A percentile compares a stretch with the other conserved stretches of the same genome.
Evolutionary conservation across 345 rosid species (phyloP).

Genomic region (Iberis pinnata): DNA sequence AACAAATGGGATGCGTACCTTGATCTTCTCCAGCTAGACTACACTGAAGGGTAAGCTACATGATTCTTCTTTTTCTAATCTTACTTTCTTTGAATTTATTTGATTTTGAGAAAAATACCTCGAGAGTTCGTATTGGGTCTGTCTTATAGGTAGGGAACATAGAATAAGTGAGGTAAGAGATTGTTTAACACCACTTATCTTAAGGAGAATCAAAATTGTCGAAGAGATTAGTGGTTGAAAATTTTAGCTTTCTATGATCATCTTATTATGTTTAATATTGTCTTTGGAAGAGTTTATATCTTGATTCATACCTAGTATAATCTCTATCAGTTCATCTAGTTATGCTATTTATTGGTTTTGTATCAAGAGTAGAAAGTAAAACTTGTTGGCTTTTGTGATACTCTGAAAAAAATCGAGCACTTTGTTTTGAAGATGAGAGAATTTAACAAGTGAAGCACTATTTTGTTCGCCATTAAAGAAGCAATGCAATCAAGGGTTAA

Average conservation of each 20-base stretch:
- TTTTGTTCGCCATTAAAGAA: too few relatives aligned
- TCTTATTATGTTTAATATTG: background rate
- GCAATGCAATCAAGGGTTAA: too few relatives aligned
- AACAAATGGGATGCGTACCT: conserved; percentile 36
- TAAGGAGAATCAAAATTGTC: background rate
- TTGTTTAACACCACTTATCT: background rate
- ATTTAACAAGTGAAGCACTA: too few relatives aligned
- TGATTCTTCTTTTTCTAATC: background rate
- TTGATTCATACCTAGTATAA: too few relatives aligned
- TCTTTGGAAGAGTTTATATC: conserved; percentile 2
- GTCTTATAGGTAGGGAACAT: background rate
- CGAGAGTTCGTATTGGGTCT: background rate
- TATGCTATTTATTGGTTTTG: background rate
- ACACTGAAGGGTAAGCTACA: conserved; percentile 33
- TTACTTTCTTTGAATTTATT: too few relatives aligned
- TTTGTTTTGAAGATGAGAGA: too few relatives aligned
- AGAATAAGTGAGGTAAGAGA: background rate
- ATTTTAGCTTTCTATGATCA: background rate
- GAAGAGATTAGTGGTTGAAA: background rate
- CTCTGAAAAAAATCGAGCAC: too few relatives aligned
- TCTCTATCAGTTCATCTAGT: background rate
- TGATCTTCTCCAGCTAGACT: conserved; percentile 34
- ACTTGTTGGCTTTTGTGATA: too few relatives aligned
- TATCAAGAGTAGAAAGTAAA: too few relatives aligned
- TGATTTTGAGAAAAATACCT: background rate